phyloP scores from a whole-genome alignment of 2,329 filamentous ascomycete genomes.

The Eutypa lata region DNA sequence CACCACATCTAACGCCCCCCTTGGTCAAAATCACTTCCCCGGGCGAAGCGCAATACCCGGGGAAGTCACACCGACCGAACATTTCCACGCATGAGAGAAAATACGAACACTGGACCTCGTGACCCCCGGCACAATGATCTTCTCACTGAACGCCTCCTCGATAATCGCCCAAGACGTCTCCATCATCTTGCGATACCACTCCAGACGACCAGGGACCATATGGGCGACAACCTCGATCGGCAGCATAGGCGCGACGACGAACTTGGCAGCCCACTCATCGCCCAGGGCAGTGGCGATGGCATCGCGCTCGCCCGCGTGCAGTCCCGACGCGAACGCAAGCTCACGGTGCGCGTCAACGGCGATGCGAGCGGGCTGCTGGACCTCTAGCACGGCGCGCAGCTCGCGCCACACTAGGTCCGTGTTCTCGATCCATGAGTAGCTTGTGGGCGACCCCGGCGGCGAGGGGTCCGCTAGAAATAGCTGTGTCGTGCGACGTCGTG shows the following conservation, averaged over 20 bases:
- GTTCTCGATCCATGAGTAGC: constrained; percentile 46
- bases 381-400: constrained; percentile 34
- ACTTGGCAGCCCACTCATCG: constrained; percentile 33
- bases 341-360: constrained; percentile 43
- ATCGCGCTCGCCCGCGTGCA: constrained; percentile 46
- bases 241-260: constrained; percentile 43
- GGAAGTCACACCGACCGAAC: too few species aligned
- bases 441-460: constrained; percentile 17
- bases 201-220: constrained; percentile 36
- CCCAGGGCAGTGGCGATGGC: constrained; percentile 34
- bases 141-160: constrained; percentile 41
- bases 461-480: constrained; percentile 43
- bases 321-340: constrained; percentile 43
- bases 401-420: constrained; percentile 40
- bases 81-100: too few species aligned
- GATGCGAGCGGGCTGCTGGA: constrained; percentile 34
- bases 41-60: too few species aligned
- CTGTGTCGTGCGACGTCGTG: constrained; percentile 46
- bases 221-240: constrained; percentile 44
- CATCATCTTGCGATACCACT: constrained; percentile 43
- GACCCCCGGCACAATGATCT: constrained; percentile 38
- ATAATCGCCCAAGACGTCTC: constrained; percentile 52
- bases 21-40: too few species aligned
- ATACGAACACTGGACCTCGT: neutral
- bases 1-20: too few species aligned